Conservation (phyloP, 768 basidiomycete species). For the Clitopilus hobsonii region DNA sequence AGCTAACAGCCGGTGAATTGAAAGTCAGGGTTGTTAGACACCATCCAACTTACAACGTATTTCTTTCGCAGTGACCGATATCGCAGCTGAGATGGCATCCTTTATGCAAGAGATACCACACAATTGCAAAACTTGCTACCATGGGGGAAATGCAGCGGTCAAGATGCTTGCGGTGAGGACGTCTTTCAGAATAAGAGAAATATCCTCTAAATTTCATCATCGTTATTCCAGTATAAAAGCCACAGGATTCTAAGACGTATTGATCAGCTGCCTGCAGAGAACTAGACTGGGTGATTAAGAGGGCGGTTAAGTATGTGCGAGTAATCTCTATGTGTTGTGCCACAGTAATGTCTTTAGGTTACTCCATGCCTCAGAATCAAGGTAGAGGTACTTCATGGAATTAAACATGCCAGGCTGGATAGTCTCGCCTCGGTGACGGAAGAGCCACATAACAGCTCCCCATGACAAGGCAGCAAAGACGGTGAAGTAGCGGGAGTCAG, state of each 20-base stretch:
- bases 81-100: slow-evolving; percentile 62
- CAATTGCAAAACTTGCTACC: slow-evolving; percentile 49
- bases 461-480: slow-evolving; percentile 85
- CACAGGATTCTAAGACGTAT: slow-evolving; percentile 46
- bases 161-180: slow-evolving; percentile 63
- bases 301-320: slow-evolving; percentile 7
- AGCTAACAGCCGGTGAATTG: slow-evolving; percentile 27
- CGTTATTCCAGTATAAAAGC: slow-evolving; percentile 55
- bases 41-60: background rate
- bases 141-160: slow-evolving; percentile 59
- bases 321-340: slow-evolving; percentile 68
- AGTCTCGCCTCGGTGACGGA: slow-evolving; percentile 81
- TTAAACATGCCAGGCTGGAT: slow-evolving; percentile 97
- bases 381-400: slow-evolving; percentile 94
- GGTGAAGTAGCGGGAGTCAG: slow-evolving; percentile 80
- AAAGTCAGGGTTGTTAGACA: background rate
- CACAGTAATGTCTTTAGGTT: slow-evolving; percentile 81
- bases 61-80: slow-evolving; percentile 62
- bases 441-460: slow-evolving; percentile 97
- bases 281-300: slow-evolving; percentile 5
- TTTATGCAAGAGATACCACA: slow-evolving; percentile 37
- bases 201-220: slow-evolving; percentile 10
- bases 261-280: slow-evolving; percentile 35
- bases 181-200: background rate
- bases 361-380: slow-evolving; percentile 86